Base-by-base conservation (phyloP, 1,284 basidiomycete genomes). In the Kalmanozyma brasiliensis region DNA sequence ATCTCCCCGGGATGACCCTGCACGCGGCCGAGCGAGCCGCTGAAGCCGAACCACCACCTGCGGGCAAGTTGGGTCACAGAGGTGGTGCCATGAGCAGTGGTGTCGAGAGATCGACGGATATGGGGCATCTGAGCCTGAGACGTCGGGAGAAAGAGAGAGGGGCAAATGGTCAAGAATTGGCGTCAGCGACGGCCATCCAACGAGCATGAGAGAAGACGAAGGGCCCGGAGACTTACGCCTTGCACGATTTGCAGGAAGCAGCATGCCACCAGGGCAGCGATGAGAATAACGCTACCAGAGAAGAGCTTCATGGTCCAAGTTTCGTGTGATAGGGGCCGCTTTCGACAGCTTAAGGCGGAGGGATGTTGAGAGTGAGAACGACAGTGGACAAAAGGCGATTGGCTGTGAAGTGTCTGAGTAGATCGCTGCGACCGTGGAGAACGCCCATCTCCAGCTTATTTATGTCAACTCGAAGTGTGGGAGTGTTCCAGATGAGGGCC, bases 171-270 rank as follows among this genome's bases (percentile, higher is more conserved):
- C 5, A 3, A n/a, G 29, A 29, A 17, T 16, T 9, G 14, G 37
- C 13, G 11, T 38, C 37, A 14, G 20, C 4, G 37, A 38, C 5
- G 20, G 37, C 11, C 7, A 29, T 11, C 26, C n/a, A n/a, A n/a
- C n/a, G n/a, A n/a, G n/a, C n/a, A n/a, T n/a, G n/a, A n/a, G n/a
- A 26, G 38, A 26, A n/a, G 22, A 6, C 8, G 17, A 41, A 33
- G n/a, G 13, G 29, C 8, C 17, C n/a, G 16, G 20, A 42, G 2
- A 56, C 53, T 49, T 46, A 64, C 61, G 49, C 45, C 61, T 45
- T 58, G 61, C 14, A 19, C 49, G 11, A 34, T 38, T 0, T 37
- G 38, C 1, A 47, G 37, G 13, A 55, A 38, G 47, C 51, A 55
- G n/a, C n/a, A n/a, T n/a, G n/a, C n/a, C n/a, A n/a, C n/a, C n/a